phyloP scores from a whole-genome alignment of 2,329 filamentous ascomycete genomes.

The Aspergillus sojae region DNA sequence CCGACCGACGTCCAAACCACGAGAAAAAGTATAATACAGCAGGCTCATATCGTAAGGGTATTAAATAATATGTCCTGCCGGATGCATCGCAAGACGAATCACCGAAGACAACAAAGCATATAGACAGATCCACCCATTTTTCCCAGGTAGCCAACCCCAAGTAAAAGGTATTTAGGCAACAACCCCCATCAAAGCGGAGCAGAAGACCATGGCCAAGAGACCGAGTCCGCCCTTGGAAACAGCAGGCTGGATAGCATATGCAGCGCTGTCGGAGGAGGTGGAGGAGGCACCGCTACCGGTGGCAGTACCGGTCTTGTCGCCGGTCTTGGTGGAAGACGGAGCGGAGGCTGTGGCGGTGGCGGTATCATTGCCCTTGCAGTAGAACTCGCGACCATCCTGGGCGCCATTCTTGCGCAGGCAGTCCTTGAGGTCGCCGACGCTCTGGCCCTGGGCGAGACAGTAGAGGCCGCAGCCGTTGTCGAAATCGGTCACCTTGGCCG shows the following conservation, averaged over 20 bases:
- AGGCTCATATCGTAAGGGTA: not conserved
- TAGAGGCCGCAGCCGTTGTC: slow-evolving; percentile 54
- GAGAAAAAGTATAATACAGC: not conserved
- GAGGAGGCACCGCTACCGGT: slow-evolving; percentile 8
- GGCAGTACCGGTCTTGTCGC: slow-evolving; percentile 6
- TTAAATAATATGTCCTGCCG: not conserved
- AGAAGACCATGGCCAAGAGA: slow-evolving; percentile 34
- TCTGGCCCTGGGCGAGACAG: slow-evolving; percentile 51
- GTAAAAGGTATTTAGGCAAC: slow-evolving; percentile 16
- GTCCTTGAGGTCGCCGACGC: slow-evolving; percentile 34
- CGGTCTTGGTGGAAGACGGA: slow-evolving; percentile 13
- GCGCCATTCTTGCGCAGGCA: slow-evolving; percentile 49
- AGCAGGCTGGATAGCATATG: slow-evolving; percentile 20
- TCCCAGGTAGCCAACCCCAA: not conserved
- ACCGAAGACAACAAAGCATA: not conserved
- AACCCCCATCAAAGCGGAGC: slow-evolving; percentile 32
- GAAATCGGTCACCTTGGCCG: slow-evolving; percentile 50
- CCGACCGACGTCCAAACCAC: not conserved
- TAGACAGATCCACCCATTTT: not conserved
- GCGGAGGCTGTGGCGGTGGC: slow-evolving; percentile 32
- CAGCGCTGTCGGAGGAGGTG: slow-evolving; percentile 19
- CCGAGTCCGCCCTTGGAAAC: slow-evolving; percentile 35
- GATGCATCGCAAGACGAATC: not conserved
- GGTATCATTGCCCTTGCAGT: slow-evolving; percentile 46
- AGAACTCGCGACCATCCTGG: slow-evolving; percentile 39